Base-by-base conservation (phyloP, 2,329 filamentous ascomycete genomes). In the Pseudocercospora vitis region DNA sequence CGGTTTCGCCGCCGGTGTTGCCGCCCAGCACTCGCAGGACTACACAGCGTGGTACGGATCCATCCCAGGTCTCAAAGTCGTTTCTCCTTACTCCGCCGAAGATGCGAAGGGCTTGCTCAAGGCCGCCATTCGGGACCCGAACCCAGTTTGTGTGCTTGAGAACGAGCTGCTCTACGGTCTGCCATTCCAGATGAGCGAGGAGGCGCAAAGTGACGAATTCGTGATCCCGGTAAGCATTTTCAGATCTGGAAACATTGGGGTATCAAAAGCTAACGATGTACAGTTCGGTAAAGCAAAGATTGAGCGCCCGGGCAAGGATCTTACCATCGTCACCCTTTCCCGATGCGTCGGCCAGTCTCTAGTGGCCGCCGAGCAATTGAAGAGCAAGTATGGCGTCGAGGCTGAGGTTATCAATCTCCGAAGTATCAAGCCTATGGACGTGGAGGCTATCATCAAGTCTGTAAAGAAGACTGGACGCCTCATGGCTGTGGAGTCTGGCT, bases 1-100 rank as follows among this genome's bases (percentile, higher is more conserved):
- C 78, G 94, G 94, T 69, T 99, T 99, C 75, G 94, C 94, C 59
- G 73, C 92, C 57, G 94, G 94, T 82, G 94, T 99, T 68, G 94
- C 79, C 62, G 94, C 94, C 57, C 94, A 99, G 81, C 94, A 99
- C 82, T 97, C 94, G 48, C 94, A 99, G 80, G 94, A 99, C 74
- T 99, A 95, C 81, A 89, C 89, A 48, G 91, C 92, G 60, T 99
- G 94, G 94, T 99, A 99, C 78, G 94, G 92, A 72, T 95, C 90
- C 76, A 94, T 99, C 68, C 94, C 94, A 48, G 94, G 94, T 65
- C 80, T 99, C 68, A 99, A 99, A 83, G 94, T 99, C 59, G 91
- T 99, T 63, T 82, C 88, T 24, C 94, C 94, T 57, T 99, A 91
- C 88, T 96, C 90, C 72, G 84, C 94, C 50, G 94, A 99, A 78